Conservation (phyloP, 208 protist genomes). For the Tritrichomonas musculus region DNA sequence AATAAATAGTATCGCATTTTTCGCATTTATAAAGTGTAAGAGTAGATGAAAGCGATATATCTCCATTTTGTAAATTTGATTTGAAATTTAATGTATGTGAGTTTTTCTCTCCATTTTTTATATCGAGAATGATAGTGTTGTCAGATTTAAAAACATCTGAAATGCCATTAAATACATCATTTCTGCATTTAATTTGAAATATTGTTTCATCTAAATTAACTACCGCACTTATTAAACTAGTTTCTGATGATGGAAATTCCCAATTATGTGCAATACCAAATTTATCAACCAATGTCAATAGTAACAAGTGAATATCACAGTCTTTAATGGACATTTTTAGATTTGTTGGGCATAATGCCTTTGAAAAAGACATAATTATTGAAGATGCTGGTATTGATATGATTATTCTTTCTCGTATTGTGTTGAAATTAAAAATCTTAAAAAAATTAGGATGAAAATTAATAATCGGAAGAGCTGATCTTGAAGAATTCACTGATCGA, state of each 20-base stretch:
- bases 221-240: not conserved
- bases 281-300: not conserved
- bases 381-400: not conserved
- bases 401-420: not conserved
- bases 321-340: not conserved
- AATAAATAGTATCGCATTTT: not conserved
- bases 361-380: not conserved
- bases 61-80: no score
- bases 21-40: not conserved
- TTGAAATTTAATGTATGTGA: no score
- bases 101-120: not conserved
- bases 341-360: not conserved
- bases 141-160: not conserved
- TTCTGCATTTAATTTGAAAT: not conserved
- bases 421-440: not conserved
- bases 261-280: not conserved
- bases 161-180: conserved; percentile 1
- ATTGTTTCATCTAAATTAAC: not conserved
- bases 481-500: not conserved
- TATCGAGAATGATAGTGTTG: not conserved
- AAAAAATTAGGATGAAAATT: not conserved
- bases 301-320: not conserved
- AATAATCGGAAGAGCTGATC: not conserved
- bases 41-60: not conserved
- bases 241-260: not conserved